Evolutionary conservation across 257 asterid species (phyloP), one percentile per base, ranked within the genome.

Genomic region (Thymus mandschuricus): DNA sequence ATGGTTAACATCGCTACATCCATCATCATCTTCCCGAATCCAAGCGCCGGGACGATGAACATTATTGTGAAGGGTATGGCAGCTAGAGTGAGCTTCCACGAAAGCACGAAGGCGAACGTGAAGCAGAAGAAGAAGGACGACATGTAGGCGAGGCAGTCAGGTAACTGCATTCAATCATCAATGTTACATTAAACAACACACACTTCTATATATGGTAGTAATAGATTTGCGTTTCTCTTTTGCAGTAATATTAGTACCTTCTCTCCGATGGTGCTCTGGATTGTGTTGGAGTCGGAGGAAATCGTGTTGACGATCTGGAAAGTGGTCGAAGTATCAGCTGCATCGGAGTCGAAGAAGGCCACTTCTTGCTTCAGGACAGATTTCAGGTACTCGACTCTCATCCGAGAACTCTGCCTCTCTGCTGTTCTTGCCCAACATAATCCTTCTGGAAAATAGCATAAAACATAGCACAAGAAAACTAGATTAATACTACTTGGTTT

Each of bases 341-440:
- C 91, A 45, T 88, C 89, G 52, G 96, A 81, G 72, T 91, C 96
- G 48, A 88, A 91, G 91, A 91, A 91, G 13, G 92, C 94, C 35
- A 91, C 97, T 61, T 88, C 97, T 76, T 88, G 96, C 75, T 81
- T 81, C 1, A 88, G 86, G 28, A 88, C 96, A 68, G 96, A 86
- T 81, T 81, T 88, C 11, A 91, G 92, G 81, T 88, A 91, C 77
- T 86, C 96, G n/a, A 91, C n/a, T 84, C 97, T 84, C 97, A 91
- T 88, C 62, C 88, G 34, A 43, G 97, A 88, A 50, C 88, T 88
- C 82, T 91, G 97, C 68, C 97, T 91, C 79, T 91, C 97, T 52
- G 97, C 97, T 1, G 97, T 91, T 84, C 96, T 88, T 63, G 96
- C 96, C 97, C 97, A 91, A 65, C 97, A 91, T 33, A 91, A 54